A percentile compares a stretch with the other conserved stretches of the same genome.
Conservation (phyloP, 2,329 filamentous ascomycete genomes). For the Penicillium sp. region DNA sequence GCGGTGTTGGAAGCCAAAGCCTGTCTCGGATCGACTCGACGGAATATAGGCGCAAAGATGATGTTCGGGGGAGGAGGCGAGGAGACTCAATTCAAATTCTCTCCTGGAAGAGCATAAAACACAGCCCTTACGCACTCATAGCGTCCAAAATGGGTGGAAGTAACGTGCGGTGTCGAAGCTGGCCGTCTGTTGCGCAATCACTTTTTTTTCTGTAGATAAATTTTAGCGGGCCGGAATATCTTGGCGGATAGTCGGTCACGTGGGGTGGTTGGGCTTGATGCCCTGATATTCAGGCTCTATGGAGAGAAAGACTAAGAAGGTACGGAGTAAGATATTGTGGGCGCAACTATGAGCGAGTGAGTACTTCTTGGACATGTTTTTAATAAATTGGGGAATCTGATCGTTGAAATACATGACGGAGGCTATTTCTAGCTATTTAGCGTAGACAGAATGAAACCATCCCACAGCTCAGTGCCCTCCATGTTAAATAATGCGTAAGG, state of each 20-base stretch:
- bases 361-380: no score
- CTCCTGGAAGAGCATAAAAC: slow-evolving; percentile 17
- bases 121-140: slow-evolving; percentile 29
- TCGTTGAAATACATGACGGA: no score
- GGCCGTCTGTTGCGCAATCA: slow-evolving; percentile 24
- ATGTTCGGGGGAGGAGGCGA: slow-evolving; percentile 8
- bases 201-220: slow-evolving; percentile 36
- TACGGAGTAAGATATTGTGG: no score
- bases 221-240: slow-evolving; percentile 36
- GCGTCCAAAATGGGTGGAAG: slow-evolving; percentile 10
- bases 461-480: not conserved
- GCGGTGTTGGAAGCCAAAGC: slow-evolving; percentile 19
- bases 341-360: no score
- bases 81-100: slow-evolving; percentile 20
- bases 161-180: slow-evolving; percentile 23
- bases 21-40: slow-evolving; percentile 14
- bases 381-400: no score
- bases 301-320: no score
- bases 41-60: slow-evolving; percentile 12
- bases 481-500: no score
- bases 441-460: not conserved
- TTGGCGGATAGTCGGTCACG: slow-evolving; percentile 22
- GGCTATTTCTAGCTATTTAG: not conserved
- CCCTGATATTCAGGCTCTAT: slow-evolving; percentile 12
- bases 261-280: slow-evolving; percentile 4